Evolutionary conservation across 1,284 basidiomycete species (phyloP).

Genomic region (Papiliotrema flavescens): DNA sequence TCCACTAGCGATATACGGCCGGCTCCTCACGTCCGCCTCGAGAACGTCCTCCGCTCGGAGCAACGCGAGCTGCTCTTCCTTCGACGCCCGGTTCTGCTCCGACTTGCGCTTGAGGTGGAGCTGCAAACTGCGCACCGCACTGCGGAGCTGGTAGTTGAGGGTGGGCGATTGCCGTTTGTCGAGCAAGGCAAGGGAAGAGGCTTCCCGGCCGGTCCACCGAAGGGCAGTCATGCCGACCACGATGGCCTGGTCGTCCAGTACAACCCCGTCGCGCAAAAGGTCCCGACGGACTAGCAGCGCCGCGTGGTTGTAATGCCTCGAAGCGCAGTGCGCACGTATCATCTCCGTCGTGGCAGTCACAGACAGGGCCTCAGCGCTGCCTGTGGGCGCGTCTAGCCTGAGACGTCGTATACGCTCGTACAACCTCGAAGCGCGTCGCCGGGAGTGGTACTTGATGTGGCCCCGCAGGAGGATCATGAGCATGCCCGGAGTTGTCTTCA

Average conservation of each 20-base stretch:
- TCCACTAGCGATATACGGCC: not conserved
- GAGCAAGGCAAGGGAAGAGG: not conserved
- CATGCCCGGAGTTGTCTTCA: slow-evolving; percentile 11
- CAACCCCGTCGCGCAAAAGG: not conserved
- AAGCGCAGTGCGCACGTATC: not conserved
- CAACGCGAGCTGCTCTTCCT: not conserved
- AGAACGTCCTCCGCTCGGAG: not conserved
- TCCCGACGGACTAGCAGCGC: not conserved
- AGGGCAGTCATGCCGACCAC: not conserved
- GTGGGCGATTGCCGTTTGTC: not conserved
- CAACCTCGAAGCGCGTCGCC: not conserved
- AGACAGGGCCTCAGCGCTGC: slow-evolving; percentile 1
- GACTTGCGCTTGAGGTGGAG: not conserved
- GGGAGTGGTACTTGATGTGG: not conserved
- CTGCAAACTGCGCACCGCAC: not conserved
- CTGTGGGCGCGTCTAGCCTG: not conserved
- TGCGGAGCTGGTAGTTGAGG: not conserved
- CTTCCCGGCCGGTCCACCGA: not conserved
- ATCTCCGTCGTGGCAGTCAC: not conserved
- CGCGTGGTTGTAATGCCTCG: not conserved
- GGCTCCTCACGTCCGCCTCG: not conserved
- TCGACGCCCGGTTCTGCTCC: not conserved
- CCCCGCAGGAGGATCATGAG: not conserved
- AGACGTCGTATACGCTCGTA: not conserved
- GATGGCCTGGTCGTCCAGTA: not conserved